These are phyloP conservation scores for Phaeophleospora eucalypticola DNA, from an alignment of 2,329 filamentous ascomycete genomes.

Conservation along the genomic window DNA sequence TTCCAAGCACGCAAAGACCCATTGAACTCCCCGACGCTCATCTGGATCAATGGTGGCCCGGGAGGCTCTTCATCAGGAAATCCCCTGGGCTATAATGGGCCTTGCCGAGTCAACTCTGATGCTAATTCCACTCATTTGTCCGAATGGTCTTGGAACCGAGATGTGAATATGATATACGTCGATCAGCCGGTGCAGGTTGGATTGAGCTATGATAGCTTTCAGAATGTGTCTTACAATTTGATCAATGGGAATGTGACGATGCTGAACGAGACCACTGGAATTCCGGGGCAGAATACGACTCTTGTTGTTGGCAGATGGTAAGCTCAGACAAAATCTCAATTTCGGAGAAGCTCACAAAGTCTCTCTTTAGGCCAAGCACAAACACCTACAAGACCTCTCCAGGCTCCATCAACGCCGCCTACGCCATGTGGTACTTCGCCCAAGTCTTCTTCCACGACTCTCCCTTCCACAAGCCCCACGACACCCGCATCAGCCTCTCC, in stretches of 20 bases:
- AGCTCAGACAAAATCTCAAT: too few species aligned
- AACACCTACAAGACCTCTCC: slow-evolving; percentile 49
- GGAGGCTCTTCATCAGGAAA: slow-evolving; percentile 43
- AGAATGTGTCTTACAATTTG: slow-evolving; percentile 36
- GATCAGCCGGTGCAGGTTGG: slow-evolving; percentile 51
- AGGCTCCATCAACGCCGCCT: slow-evolving; percentile 50
- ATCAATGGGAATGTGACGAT: slow-evolving; percentile 20
- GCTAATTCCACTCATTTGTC: slow-evolving; percentile 51
- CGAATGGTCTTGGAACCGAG: slow-evolving; percentile 60
- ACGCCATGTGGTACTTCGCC: slow-evolving; percentile 59
- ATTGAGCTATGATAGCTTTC: slow-evolving; percentile 20
- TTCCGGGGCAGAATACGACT: slow-evolving; percentile 49
- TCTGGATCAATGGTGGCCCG: slow-evolving; percentile 59
- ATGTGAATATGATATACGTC: slow-evolving; percentile 56
- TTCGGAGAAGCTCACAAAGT: too few species aligned
- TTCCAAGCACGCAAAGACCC: slow-evolving; percentile 56
- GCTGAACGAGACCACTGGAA: slow-evolving; percentile 15
- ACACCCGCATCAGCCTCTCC: slow-evolving; percentile 2
- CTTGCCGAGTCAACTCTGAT: slow-evolving; percentile 52
- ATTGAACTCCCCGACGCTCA: slow-evolving; percentile 50
- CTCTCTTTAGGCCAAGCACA: neutral
- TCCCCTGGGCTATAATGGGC: slow-evolving; percentile 32
- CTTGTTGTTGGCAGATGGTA: slow-evolving; percentile 43
- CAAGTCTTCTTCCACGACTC: slow-evolving; percentile 60
- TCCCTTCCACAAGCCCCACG: slow-evolving; percentile 48